Evolutionary conservation across 331 rosid species (phyloP), one percentile per base, ranked within the genome.

Genomic region (Acacia pycnantha): DNA sequence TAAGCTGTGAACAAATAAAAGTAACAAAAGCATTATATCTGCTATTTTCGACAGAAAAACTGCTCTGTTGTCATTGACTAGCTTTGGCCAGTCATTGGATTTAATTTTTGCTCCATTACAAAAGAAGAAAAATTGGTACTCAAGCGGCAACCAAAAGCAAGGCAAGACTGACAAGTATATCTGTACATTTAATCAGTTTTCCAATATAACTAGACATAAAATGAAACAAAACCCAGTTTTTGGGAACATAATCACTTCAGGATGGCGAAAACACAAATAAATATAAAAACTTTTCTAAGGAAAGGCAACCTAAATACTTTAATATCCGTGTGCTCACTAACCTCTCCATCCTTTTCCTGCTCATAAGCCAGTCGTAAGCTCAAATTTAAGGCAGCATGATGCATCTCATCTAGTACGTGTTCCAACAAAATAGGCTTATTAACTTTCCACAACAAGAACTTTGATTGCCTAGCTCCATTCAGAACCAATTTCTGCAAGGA

Each of bases 351-450:
- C 76, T 90, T 87, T 79, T 92, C 97, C 68, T 74, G 84, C 88
- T 93, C 97, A 61, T 82, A 84, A 69, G 87, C 87, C 67, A 83
- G 76, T 83, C 97, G 88, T 51, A 74, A 82, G 85, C 85, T 85
- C 89, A 95, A 87, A 87, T 95, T 95, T 85, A 90, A 87, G 77
- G 98, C 97, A 26, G 97, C 94, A 50, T 93, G 97, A 84, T 87
- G 87, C 97, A 95, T 90, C 90, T 95, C 99, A 78, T 92, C 98
- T 44, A 93, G 87, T 54, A 89, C 96, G 81, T 87, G 86, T 78
- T 90, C 89, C 93, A 92, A 87, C 54, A 93, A 86, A 70, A 67
- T 48, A 78, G 87, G 85, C 80, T 87, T 89, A 50, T 90, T 87
- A 68, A 93, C 93, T 89, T 88, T 92, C 99, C 99, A 95, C 88